phyloP scores from a whole-genome alignment of 805 yeast species.

The Hanseniaspora thailandica region DNA sequence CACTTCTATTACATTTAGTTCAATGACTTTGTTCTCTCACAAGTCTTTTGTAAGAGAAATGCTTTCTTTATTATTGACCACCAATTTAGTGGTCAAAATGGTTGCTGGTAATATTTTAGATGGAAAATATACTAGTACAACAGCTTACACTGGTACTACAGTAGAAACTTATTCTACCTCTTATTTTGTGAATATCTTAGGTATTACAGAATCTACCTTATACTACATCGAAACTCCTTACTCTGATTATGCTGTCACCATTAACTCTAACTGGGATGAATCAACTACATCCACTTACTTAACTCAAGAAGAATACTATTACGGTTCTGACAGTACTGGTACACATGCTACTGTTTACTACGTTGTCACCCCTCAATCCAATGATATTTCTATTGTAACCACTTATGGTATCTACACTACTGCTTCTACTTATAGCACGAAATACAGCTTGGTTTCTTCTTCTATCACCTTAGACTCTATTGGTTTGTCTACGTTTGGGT shows the following conservation, averaged over 20 bases:
- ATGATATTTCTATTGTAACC: background rate
- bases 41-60: background rate
- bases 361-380: conserved; percentile 16
- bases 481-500: background rate
- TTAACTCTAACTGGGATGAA: background rate
- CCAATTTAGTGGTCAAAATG: background rate
- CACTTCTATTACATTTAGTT: too few relatives aligned
- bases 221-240: conserved; percentile 19
- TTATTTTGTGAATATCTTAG: background rate
- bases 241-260: background rate
- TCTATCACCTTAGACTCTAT: background rate
- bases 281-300: background rate
- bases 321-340: conserved; percentile 15
- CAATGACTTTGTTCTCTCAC: background rate
- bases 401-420: background rate
- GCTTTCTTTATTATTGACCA: background rate
- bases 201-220: conserved; percentile 3
- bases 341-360: conserved; percentile 17
- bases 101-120: background rate
- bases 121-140: background rate
- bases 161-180: background rate
- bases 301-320: background rate
- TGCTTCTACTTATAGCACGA: background rate
- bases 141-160: background rate
- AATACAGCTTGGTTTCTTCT: background rate